Evolutionary conservation across 441 rosid genomes (phyloP).

Genomic region (Gossypium davidsonii): DNA sequence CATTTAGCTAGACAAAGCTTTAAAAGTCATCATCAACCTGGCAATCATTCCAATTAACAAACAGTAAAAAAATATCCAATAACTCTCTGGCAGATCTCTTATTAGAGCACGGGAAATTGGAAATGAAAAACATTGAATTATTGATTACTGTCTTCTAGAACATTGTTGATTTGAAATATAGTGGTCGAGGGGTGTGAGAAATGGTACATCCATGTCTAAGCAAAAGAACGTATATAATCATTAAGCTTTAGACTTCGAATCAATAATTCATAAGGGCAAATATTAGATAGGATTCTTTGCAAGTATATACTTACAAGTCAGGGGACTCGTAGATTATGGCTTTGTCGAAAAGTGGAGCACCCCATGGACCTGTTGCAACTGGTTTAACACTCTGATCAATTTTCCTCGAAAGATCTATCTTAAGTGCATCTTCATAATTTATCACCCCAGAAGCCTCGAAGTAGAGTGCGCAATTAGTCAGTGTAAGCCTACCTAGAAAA

Average conservation of each 20-base stretch:
- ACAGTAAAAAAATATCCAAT: no score
- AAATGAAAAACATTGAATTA: no score
- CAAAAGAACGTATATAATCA: not conserved
- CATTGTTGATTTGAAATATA: no score
- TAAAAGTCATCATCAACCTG: no score
- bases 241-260: not conserved
- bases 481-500: conserved; percentile 74
- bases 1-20: not conserved
- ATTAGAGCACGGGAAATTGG: no score
- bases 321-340: conserved; percentile 69
- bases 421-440: conserved; percentile 70
- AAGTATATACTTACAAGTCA: conserved; percentile 50
- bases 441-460: conserved; percentile 80
- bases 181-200: no score
- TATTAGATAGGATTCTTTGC: not conserved
- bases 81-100: no score
- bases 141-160: no score
- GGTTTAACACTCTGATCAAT: conserved; percentile 46
- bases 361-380: conserved; percentile 87
- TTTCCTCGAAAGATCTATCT: conserved; percentile 67
- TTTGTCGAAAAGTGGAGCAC: conserved; percentile 92
- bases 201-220: no score
- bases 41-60: no score
- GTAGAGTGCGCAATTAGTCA: conserved; percentile 86
- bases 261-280: not conserved